Percentiles rank a stretch among this genome's conserved stretches.
Conservation (phyloP, 257 asterid species). For the Craterostigma plantagineum region DNA sequence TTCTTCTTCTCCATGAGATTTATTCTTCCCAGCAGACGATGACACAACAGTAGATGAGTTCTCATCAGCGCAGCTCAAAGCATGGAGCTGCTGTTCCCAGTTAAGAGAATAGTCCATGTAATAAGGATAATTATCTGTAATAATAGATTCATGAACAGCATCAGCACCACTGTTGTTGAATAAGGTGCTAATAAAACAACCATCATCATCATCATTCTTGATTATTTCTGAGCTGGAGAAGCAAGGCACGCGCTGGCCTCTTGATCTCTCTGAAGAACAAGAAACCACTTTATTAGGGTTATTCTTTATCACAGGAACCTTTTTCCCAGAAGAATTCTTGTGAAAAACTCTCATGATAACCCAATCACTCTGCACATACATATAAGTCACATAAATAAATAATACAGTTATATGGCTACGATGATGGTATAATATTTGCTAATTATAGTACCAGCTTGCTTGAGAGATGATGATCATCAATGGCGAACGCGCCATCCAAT, state of each 20-base stretch:
- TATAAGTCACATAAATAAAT: neutral
- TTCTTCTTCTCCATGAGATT: too few relatives aligned
- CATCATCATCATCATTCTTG: too few relatives aligned
- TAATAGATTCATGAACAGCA: too few relatives aligned
- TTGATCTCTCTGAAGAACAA: neutral
- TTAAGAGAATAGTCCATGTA: too few relatives aligned
- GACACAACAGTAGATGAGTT: too few relatives aligned
- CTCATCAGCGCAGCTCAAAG: too few relatives aligned
- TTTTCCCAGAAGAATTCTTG: constrained; percentile 2
- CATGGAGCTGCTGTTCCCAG: too few relatives aligned
- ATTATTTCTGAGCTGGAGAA: constrained; percentile 4
- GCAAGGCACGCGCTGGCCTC: constrained; percentile 1
- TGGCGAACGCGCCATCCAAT: neutral
- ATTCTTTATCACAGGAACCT: neutral
- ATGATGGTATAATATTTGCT: neutral
- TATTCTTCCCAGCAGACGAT: too few relatives aligned
- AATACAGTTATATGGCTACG: neutral
- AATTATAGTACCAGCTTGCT: neutral
- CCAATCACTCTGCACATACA: constrained; percentile 1
- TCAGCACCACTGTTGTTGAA: too few relatives aligned
- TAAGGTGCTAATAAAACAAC: too few relatives aligned
- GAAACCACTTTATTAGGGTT: too few relatives aligned
- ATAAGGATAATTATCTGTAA: too few relatives aligned
- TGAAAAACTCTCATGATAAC: constrained; percentile 2
- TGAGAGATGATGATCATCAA: neutral